These are phyloP conservation scores for Oryza coarctata DNA, from an alignment of 176 grass and related monocot species.

Conservation along the genomic window DNA sequence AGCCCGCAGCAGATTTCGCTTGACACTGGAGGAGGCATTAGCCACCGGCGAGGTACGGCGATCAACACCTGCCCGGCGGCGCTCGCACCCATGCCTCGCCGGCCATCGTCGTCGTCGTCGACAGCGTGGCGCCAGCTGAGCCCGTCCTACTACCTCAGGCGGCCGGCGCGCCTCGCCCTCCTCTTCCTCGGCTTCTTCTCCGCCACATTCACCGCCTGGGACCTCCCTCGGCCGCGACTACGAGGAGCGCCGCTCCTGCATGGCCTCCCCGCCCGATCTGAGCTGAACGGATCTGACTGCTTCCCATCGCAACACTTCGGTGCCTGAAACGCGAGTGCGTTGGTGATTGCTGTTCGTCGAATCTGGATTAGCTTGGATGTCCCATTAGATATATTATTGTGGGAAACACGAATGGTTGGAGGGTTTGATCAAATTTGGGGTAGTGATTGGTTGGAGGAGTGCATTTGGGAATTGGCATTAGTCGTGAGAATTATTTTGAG, in stretches of 20 bases:
- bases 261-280: neutral
- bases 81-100: constrained; percentile 15
- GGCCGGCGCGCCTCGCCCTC: constrained; percentile 53
- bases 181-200: constrained; percentile 60
- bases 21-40: neutral
- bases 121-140: constrained; percentile 54
- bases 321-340: neutral
- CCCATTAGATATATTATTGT: too few species aligned
- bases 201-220: constrained; percentile 50
- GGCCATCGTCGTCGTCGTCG: constrained; percentile 34
- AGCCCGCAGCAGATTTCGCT: neutral
- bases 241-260: constrained; percentile 34
- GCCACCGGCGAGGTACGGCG: neutral
- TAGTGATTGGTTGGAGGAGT: neutral
- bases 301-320: neutral
- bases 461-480: neutral
- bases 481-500: too few species aligned
- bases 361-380: neutral
- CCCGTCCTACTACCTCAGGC: constrained; percentile 65
- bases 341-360: neutral
- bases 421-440: neutral
- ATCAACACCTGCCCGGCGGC: constrained; percentile 10
- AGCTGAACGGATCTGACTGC: too few species aligned
- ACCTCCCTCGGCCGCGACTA: constrained; percentile 58
- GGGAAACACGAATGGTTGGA: neutral